Conservation (phyloP, 1,284 basidiomycete genomes). For the Ceratobasidium sp. region DNA sequence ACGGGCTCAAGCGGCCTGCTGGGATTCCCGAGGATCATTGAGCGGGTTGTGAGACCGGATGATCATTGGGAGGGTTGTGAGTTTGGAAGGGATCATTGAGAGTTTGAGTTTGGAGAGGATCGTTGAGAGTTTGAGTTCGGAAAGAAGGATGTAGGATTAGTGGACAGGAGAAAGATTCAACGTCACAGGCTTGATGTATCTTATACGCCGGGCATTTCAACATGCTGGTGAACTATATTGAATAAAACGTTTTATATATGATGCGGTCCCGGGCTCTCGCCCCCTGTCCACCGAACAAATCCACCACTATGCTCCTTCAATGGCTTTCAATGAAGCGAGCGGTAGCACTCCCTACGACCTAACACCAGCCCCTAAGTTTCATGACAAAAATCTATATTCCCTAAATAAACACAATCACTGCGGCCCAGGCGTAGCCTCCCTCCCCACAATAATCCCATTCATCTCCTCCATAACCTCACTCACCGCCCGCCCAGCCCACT, state of each 20-base stretch:
- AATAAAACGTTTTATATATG: background rate
- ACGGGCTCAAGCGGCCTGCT: conserved; percentile 59
- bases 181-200: conserved; percentile 38
- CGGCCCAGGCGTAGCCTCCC: background rate
- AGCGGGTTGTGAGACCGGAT: background rate
- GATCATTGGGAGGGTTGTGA: background rate
- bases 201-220: conserved; percentile 37
- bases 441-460: conserved; percentile 16
- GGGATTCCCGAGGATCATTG: conserved; percentile 42
- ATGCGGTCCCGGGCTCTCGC: too few species aligned
- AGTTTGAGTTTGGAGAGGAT: too few species aligned
- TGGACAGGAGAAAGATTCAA: conserved; percentile 38
- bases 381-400: too few species aligned
- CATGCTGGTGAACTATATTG: conserved; percentile 36
- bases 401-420: background rate
- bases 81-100: too few species aligned
- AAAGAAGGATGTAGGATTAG: background rate
- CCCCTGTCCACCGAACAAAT: too few species aligned
- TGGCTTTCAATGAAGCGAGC: too few species aligned
- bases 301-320: too few species aligned
- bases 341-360: too few species aligned
- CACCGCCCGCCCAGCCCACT: conserved; percentile 32
- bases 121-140: too few species aligned
- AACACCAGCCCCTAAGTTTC: too few species aligned
- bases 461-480: conserved; percentile 31